Evolutionary conservation across 2,329 filamentous ascomycete species (phyloP).

Genomic region (Diplocarpon rosae): DNA sequence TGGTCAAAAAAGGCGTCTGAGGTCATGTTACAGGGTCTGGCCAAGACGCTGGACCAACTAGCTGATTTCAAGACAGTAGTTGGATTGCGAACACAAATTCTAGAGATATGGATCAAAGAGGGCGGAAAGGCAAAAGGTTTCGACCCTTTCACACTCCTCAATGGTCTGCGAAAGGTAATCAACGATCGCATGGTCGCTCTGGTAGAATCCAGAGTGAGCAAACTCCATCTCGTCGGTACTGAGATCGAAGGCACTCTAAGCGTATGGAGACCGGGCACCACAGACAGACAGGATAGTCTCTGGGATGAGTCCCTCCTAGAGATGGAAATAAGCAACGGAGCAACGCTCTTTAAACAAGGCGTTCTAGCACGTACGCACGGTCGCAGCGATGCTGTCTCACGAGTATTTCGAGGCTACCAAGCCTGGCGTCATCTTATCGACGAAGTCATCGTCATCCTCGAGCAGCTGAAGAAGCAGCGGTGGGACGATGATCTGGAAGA

Average conservation of each 20-base stretch:
- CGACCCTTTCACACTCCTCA: conserved; percentile 56
- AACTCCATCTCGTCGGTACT: conserved; percentile 53
- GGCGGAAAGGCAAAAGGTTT: conserved; percentile 54
- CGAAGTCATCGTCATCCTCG: conserved; percentile 50
- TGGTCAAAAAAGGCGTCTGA: conserved; percentile 55
- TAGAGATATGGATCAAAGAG: conserved; percentile 67
- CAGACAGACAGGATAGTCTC: conserved; percentile 41
- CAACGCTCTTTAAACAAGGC: conserved; percentile 54
- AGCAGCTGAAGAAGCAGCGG: conserved; percentile 52
- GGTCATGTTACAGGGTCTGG: conserved; percentile 50
- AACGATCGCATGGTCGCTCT: conserved; percentile 56
- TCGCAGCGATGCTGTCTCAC: conserved; percentile 53
- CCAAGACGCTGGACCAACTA: conserved; percentile 46
- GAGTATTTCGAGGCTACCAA: conserved; percentile 52
- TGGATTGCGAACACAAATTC: conserved; percentile 54
- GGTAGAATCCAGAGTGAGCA: conserved; percentile 50
- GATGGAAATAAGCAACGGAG: conserved; percentile 54
- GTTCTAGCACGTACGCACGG: conserved; percentile 63
- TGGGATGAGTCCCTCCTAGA: conserved; percentile 59
- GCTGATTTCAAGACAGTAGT: conserved; percentile 59
- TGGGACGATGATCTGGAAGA: conserved; percentile 66
- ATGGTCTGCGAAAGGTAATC: conserved; percentile 56
- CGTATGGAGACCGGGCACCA: conserved; percentile 45
- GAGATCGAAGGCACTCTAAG: conserved; percentile 52
- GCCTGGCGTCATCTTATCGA: conserved; percentile 67